Base-by-base conservation (phyloP, 257 asterid genomes). In the Misopates orontium region DNA sequence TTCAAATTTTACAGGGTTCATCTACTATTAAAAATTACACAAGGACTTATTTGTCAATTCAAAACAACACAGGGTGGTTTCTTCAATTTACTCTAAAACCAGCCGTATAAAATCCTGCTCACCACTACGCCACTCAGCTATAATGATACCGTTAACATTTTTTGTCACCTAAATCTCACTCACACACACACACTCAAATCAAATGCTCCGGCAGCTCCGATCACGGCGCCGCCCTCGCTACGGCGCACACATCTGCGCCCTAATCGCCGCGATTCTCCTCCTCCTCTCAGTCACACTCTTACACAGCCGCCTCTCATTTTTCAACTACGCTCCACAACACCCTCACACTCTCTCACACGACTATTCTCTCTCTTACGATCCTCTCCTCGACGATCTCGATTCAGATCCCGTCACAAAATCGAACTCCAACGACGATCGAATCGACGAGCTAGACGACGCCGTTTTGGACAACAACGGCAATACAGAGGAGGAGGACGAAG, bases 391-490 rank as follows among this genome's bases (percentile, higher is more conserved):
- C 74, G 95, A 90, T 72, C 75, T 85, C 62, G 90, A 85, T 64
- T 65, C 87, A 12, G 95, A 88, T 17, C 49, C 87, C 18, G 60
- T 80, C 78, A 72, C 72, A 71, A 62, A 70, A 56, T 48, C 82
- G 66, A 75, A 69, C 51, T 73, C 91, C 55, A 71, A 57, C 49
- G 97, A 85, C n/a, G 99, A 93, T 49, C 99, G 95, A 69, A 93
- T 93, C 41, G 99, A 93, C 75, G 96, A 84, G 77, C 90, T 83
- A 1, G 99, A 93, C 59, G 94, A 90, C 67, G 84, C 80, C 73
- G 77, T 66, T 47, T 31, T 66, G 14, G 83, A 79, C 71, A 64
- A 71, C 57, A 74, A 68, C 57, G 66, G 47, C 48, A 78, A 53
- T 72, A 79, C 66, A 56, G 95, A 77, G 15, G 97, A 84, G 16